Conservation (phyloP, 2,329 filamentous ascomycete species). For the Sphaceloma murrayae region DNA sequence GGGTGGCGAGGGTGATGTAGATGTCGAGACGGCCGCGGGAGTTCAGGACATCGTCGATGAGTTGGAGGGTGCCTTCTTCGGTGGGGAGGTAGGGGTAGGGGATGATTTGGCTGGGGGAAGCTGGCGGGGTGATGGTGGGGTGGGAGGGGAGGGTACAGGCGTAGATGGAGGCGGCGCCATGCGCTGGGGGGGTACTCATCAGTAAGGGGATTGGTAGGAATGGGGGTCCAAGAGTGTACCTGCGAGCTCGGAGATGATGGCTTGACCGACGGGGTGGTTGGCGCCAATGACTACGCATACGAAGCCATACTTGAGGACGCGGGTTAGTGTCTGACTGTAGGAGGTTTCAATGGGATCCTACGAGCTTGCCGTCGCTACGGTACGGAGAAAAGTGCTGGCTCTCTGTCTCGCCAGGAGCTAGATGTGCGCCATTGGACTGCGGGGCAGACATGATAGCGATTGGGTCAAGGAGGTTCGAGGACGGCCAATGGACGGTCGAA, state of each 20-base stretch:
- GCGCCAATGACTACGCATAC: slow-evolving; percentile 56
- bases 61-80: slow-evolving; percentile 50
- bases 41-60: slow-evolving; percentile 56
- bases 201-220: not conserved
- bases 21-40: slow-evolving; percentile 50
- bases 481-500: not conserved
- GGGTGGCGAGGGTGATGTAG: slow-evolving; percentile 50
- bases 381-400: slow-evolving; percentile 48
- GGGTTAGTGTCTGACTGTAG: not conserved
- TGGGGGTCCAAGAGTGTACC: slow-evolving; percentile 31
- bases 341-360: slow-evolving; percentile 25
- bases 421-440: not conserved
- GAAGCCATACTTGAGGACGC: slow-evolving; percentile 46
- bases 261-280: slow-evolving; percentile 50
- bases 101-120: slow-evolving; percentile 52
- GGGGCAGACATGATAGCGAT: not conserved
- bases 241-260: slow-evolving; percentile 51
- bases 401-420: slow-evolving; percentile 18
- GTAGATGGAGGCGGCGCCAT: slow-evolving; percentile 56
- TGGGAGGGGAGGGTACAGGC: slow-evolving; percentile 41
- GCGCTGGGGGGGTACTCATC: slow-evolving; percentile 38
- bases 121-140: slow-evolving; percentile 42
- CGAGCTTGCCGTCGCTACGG: slow-evolving; percentile 48
- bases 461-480: not conserved
- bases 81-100: slow-evolving; percentile 51